These are phyloP conservation scores for Fusarium temperatum DNA, from an alignment of 2,329 filamentous ascomycete species.

Conservation along the genomic window DNA sequence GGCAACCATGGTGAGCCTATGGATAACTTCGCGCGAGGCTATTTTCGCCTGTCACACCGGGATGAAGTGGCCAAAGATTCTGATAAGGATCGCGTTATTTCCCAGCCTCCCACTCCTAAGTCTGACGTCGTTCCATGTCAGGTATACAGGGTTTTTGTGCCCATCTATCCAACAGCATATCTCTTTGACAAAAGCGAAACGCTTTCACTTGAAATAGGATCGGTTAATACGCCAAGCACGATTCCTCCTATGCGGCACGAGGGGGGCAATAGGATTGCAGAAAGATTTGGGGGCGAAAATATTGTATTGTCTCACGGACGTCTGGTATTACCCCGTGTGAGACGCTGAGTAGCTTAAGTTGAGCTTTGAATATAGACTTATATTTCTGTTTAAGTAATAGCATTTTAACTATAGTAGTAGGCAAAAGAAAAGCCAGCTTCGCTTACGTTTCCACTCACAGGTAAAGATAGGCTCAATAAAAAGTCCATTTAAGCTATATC, in stretches of 20 bases:
- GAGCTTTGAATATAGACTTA: too few relatives aligned
- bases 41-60: neutral
- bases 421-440: too few relatives aligned
- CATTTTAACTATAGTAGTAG: too few relatives aligned
- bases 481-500: rapidly evolving
- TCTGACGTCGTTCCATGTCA: neutral
- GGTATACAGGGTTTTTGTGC: neutral
- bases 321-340: neutral
- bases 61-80: neutral
- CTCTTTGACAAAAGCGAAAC: neutral
- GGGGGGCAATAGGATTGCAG: neutral
- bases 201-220: neutral
- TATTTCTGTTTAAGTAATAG: too few relatives aligned
- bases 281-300: neutral
- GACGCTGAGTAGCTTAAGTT: neutral
- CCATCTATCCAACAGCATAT: neutral
- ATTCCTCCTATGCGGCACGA: neutral
- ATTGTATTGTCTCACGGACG: neutral
- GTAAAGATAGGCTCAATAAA: too few relatives aligned
- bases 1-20: neutral
- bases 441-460: too few relatives aligned
- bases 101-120: neutral
- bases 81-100: neutral
- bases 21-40: neutral
- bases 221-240: neutral